These are phyloP conservation scores for Gremmenia infestans DNA, from an alignment of 2,329 filamentous ascomycete species.

Conservation along the genomic window DNA sequence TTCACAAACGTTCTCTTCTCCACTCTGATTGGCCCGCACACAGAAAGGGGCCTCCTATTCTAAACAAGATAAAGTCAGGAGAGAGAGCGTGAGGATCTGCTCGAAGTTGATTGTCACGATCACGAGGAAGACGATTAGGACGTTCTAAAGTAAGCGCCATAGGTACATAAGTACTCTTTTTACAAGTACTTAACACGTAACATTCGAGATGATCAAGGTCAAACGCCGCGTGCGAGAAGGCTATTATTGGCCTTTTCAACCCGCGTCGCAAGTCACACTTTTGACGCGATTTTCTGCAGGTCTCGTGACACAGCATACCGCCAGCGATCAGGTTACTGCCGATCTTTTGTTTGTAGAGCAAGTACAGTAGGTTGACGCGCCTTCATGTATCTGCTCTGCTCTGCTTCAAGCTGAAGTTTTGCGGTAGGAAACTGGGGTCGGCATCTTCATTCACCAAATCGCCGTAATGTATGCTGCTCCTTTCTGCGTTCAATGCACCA, in stretches of 20 bases:
- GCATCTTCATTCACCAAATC: not conserved
- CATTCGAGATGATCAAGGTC: too few relatives aligned
- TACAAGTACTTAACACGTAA: too few relatives aligned
- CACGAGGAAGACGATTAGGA: not conserved
- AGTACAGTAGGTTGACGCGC: not conserved
- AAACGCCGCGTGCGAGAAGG: too few relatives aligned
- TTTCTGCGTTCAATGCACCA: too few relatives aligned
- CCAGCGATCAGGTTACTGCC: not conserved
- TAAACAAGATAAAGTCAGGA: not conserved
- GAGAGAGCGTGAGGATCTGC: not conserved
- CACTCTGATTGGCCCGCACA: not conserved
- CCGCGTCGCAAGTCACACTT: not conserved
- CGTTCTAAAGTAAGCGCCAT: not conserved
- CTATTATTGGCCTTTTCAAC: not conserved
- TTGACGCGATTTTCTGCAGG: not conserved
- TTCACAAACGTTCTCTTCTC: too few relatives aligned
- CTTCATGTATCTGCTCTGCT: not conserved
- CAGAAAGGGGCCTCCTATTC: not conserved
- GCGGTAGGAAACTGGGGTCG: not conserved
- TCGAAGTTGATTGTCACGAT: not conserved
- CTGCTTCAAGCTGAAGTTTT: not conserved
- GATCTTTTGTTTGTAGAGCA: not conserved
- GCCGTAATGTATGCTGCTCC: too few relatives aligned
- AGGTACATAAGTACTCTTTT: too few relatives aligned
- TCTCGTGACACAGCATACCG: constrained; percentile 9